phyloP scores from a whole-genome alignment of 495 filamentous ascomycete species.

The Daldinia concentrica region DNA sequence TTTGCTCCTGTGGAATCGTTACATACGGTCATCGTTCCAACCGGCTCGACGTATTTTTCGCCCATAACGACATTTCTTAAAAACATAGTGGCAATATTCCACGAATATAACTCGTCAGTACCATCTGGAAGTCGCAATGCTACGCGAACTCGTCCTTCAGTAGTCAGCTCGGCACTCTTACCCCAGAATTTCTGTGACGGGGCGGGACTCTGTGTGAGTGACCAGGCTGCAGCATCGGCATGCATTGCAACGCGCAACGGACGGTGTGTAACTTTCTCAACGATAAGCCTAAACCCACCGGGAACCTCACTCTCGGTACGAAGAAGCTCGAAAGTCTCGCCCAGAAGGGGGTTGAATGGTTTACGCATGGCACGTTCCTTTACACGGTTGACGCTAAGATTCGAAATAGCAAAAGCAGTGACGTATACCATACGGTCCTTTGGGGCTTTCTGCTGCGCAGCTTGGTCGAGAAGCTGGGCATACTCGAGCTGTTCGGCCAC shows the following conservation, averaged over 20 bases:
- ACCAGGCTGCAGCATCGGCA: conserved; percentile 85
- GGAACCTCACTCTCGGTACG: conserved; percentile 76
- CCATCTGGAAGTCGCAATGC: conserved; percentile 68
- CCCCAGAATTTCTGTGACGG: conserved; percentile 99
- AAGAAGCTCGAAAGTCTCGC: conserved; percentile 94
- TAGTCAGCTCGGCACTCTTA: conserved; percentile 91
- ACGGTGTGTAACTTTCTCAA: conserved; percentile 92
- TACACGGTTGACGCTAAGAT: conserved; percentile 78
- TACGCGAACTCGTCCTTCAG: conserved; percentile 84
- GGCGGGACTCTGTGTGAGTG: conserved; percentile 82
- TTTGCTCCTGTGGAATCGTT: conserved; percentile 85
- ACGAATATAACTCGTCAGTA: conserved; percentile 81
- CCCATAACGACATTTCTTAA: conserved; percentile 96
- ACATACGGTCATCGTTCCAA: conserved; percentile 81
- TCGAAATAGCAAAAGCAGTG: conserved; percentile 88
- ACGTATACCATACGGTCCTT: conserved; percentile 82
- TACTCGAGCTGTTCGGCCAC: conserved; percentile 91
- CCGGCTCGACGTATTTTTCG: conserved; percentile 97
- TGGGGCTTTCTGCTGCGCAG: conserved; percentile 64
- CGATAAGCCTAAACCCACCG: conserved; percentile 84
- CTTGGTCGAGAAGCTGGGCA: conserved; percentile 80
- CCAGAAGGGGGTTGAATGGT: conserved; percentile 97
- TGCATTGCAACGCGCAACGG: conserved; percentile 93
- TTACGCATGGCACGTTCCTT: conserved; percentile 94
- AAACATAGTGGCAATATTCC: conserved; percentile 85